phyloP scores from a whole-genome alignment of 495 filamentous ascomycete species.

The Pseudoneurospora amorphoporcata region DNA sequence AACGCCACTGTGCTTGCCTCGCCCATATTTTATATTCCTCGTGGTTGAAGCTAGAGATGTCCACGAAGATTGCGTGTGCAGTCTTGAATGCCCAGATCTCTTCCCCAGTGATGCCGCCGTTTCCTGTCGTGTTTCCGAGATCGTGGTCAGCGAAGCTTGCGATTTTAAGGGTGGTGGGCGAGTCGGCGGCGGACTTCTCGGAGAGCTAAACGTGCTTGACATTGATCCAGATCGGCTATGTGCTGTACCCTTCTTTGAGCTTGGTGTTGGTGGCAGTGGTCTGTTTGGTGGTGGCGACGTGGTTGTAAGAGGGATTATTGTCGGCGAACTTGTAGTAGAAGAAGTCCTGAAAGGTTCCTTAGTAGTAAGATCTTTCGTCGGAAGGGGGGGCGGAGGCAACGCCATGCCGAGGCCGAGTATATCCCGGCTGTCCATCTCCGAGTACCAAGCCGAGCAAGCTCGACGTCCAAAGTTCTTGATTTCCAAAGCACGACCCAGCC shows the following conservation, averaged over 20 bases:
- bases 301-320: constrained; percentile 1
- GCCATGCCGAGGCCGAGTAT: constrained; percentile 6
- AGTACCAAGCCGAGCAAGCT: constrained; percentile 4
- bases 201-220: constrained; percentile 1
- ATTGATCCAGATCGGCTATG: neutral
- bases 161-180: constrained; percentile 13
- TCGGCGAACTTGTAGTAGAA: constrained; percentile 1
- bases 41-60: constrained; percentile 21
- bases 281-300: constrained; percentile 18
- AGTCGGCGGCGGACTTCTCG: constrained; percentile 9
- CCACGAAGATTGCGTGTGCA: constrained; percentile 26
- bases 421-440: constrained; percentile 1
- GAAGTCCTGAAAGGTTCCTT: neutral
- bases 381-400: constrained; percentile 18
- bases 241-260: constrained; percentile 1
- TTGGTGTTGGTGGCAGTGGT: constrained; percentile 19
- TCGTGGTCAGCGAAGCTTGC: constrained; percentile 16
- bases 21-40: constrained; percentile 36
- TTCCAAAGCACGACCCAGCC: constrained; percentile 9
- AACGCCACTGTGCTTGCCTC: constrained; percentile 29
- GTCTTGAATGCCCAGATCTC: constrained; percentile 15
- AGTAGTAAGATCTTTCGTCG: constrained; percentile 10
- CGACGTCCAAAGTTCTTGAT: constrained; percentile 14
- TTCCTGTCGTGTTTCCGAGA: constrained; percentile 19
- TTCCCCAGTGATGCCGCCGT: constrained; percentile 11